These are phyloP conservation scores for Nicotiana noctiflora DNA, from an alignment of 257 asterid genomes.

Conservation along the genomic window DNA sequence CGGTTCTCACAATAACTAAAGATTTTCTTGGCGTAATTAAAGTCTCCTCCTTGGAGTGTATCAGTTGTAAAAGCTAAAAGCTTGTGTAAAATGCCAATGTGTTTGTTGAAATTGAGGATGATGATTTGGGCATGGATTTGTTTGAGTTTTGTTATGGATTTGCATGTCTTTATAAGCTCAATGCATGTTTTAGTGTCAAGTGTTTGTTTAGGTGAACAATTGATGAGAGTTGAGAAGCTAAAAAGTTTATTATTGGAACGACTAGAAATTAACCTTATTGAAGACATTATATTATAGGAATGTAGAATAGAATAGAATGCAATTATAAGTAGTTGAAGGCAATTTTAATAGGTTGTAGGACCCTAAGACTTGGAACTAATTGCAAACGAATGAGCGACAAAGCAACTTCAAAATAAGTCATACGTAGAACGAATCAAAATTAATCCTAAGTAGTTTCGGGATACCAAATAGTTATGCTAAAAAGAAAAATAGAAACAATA, in stretches of 20 bases:
- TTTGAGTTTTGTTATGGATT: constrained; percentile 37
- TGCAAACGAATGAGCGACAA: too few relatives aligned
- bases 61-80: constrained; percentile 49
- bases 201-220: constrained; percentile 8
- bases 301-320: too few relatives aligned
- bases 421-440: too few relatives aligned
- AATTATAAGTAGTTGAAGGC: neutral
- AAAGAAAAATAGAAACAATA: too few relatives aligned
- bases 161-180: constrained; percentile 60
- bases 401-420: too few relatives aligned
- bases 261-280: constrained; percentile 14
- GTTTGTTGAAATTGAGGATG: constrained; percentile 48
- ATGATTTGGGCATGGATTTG: constrained; percentile 67
- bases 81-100: constrained; percentile 64
- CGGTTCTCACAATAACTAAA: constrained; percentile 41
- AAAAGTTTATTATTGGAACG: constrained; percentile 16
- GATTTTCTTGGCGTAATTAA: constrained; percentile 49
- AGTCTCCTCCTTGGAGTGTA: constrained; percentile 6
- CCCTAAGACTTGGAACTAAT: too few relatives aligned
- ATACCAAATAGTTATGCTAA: too few relatives aligned
- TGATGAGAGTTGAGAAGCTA: constrained; percentile 21
- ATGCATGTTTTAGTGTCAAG: constrained; percentile 39
- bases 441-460: too few relatives aligned
- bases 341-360: too few relatives aligned
- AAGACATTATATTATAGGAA: too few relatives aligned